Evolutionary conservation across 352 stramenopile genomes (phyloP).

Genomic region (Thalassiosira delicatula): DNA sequence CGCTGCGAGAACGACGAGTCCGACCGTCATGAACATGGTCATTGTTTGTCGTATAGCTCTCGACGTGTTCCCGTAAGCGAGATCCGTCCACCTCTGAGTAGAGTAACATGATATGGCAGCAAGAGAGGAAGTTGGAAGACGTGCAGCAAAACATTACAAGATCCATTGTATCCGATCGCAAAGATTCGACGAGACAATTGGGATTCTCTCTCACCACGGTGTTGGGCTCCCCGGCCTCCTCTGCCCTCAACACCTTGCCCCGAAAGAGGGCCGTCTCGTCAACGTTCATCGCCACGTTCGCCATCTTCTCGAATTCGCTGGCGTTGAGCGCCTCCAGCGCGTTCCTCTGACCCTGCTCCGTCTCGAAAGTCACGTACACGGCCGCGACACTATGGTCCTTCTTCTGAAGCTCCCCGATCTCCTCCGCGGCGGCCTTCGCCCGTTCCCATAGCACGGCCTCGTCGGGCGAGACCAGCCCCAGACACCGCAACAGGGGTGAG

Average conservation of each 20-base stretch:
- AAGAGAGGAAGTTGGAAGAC: no score
- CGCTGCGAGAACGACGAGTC: slow-evolving; percentile 51
- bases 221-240: slow-evolving; percentile 71
- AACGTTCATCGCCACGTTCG: slow-evolving; percentile 53
- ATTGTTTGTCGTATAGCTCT: slow-evolving; percentile 44
- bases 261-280: slow-evolving; percentile 58
- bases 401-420: slow-evolving; percentile 71
- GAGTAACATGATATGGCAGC: no score
- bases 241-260: slow-evolving; percentile 60
- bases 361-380: slow-evolving; percentile 83
- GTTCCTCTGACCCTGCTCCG: slow-evolving; percentile 74
- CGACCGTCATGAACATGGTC: slow-evolving; percentile 61
- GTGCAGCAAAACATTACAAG: no score
- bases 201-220: slow-evolving; percentile 41
- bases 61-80: slow-evolving; percentile 30
- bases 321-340: slow-evolving; percentile 65
- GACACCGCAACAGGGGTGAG: slow-evolving; percentile 47
- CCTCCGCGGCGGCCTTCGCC: slow-evolving; percentile 51
- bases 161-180: no score
- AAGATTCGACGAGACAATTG: no score
- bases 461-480: slow-evolving; percentile 45
- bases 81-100: slow-evolving; percentile 72
- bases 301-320: slow-evolving; percentile 57
- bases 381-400: slow-evolving; percentile 65
- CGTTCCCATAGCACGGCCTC: slow-evolving; percentile 59